A percentile compares a stretch with the other conserved stretches of the same genome.
Conservation (phyloP, 2,329 filamentous ascomycete species). For the Elsinoe australis region DNA sequence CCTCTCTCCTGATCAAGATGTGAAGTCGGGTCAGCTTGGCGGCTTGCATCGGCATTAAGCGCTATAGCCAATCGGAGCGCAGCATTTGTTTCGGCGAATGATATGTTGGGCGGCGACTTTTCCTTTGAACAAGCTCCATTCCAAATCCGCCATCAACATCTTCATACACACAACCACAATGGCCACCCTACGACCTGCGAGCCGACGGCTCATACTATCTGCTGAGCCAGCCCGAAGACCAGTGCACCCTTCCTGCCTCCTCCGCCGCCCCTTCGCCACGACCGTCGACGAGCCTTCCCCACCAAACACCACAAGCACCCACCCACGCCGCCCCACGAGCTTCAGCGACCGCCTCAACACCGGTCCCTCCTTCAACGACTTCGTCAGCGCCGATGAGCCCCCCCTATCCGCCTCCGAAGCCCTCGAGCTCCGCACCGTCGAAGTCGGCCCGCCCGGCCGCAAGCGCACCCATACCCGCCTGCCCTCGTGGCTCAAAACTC, state of each 20-base stretch:
- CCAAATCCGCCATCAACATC: not conserved
- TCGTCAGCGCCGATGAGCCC: slow-evolving; percentile 41
- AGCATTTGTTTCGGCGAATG: slow-evolving; percentile 9
- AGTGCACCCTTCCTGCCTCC: slow-evolving; percentile 23
- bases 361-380: slow-evolving; percentile 58
- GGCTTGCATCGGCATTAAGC: slow-evolving; percentile 1
- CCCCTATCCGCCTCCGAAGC: slow-evolving; percentile 44
- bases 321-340: slow-evolving; percentile 41
- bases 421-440: slow-evolving; percentile 53
- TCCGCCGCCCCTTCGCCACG: slow-evolving; percentile 39
- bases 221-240: slow-evolving; percentile 22
- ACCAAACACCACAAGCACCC: slow-evolving; percentile 27
- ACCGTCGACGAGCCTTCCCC: slow-evolving; percentile 31
- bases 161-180: slow-evolving; percentile 18
- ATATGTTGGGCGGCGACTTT: slow-evolving; percentile 11
- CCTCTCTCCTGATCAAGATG: not conserved
- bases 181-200: slow-evolving; percentile 24
- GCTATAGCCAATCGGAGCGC: slow-evolving; percentile 12
- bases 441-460: slow-evolving; percentile 53
- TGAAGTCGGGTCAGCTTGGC: not conserved
- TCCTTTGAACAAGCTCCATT: not conserved
- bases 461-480: slow-evolving; percentile 65
- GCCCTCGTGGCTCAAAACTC: slow-evolving; percentile 92
- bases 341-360: slow-evolving; percentile 58
- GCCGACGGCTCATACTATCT: slow-evolving; percentile 25